These are phyloP conservation scores for Pleurotus salmoneostramineus DNA, from an alignment of 768 basidiomycete genomes.

Conservation along the genomic window DNA sequence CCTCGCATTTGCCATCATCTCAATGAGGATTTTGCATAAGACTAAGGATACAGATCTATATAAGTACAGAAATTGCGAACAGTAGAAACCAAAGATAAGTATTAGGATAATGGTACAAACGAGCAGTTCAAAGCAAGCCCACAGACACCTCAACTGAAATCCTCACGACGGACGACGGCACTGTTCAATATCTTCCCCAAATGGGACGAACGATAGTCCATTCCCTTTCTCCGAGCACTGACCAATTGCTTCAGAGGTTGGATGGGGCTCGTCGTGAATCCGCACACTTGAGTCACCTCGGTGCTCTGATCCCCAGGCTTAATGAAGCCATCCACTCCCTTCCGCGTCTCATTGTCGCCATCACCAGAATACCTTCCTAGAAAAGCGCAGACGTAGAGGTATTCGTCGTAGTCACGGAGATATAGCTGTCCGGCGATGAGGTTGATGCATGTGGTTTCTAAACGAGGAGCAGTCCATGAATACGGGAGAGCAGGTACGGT, in stretches of 20 bases:
- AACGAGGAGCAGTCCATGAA: conserved; percentile 12
- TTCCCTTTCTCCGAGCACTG: conserved; percentile 32
- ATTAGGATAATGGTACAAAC: background rate
- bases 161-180: background rate
- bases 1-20: background rate
- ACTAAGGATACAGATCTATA: background rate
- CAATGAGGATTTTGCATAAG: too few relatives aligned
- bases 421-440: conserved; percentile 44
- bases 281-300: conserved; percentile 10
- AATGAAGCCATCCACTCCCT: conserved; percentile 28
- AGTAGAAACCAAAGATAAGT: too few relatives aligned
- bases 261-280: conserved; percentile 34
- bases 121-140: background rate
- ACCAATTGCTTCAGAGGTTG: conserved; percentile 27
- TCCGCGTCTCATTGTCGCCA: conserved; percentile 8
- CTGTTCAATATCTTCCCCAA: conserved; percentile 33
- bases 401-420: conserved; percentile 25
- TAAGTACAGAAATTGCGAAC: background rate
- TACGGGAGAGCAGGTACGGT: conserved; percentile 21
- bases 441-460: conserved; percentile 27
- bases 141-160: background rate
- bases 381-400: conserved; percentile 28
- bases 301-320: conserved; percentile 15
- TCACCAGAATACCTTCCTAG: conserved; percentile 25
- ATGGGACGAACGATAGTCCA: conserved; percentile 30